A percentile compares a stretch with the other conserved stretches of the same genome.
Conservation (phyloP, 306 rosid species). For the Alnus rubra region DNA sequence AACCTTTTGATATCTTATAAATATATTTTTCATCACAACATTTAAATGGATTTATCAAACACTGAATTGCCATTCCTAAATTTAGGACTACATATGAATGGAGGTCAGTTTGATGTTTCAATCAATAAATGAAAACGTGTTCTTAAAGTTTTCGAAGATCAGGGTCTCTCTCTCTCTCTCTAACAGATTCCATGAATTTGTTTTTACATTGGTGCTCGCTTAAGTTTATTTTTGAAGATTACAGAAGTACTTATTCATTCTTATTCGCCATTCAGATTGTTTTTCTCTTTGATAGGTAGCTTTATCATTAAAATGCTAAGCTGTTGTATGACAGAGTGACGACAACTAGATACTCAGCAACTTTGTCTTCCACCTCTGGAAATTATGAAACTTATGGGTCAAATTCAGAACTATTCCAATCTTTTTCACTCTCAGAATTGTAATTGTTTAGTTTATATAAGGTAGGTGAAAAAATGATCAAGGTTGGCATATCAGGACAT, state of each 20-base stretch:
- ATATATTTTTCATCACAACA: not conserved
- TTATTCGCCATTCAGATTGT: not conserved
- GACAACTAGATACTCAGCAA: not conserved
- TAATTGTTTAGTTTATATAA: not conserved
- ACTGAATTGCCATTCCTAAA: not conserved
- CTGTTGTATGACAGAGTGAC: not conserved
- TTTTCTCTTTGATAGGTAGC: not conserved
- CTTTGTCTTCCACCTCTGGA: not conserved
- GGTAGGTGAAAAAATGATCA: not conserved
- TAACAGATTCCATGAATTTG: not conserved
- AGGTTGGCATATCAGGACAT: not conserved
- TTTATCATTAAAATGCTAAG: not conserved
- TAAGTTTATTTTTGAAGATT: not conserved
- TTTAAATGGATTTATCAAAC: not conserved
- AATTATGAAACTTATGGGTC: not conserved
- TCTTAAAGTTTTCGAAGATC: not conserved
- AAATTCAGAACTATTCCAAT: not conserved
- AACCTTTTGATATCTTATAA: not conserved
- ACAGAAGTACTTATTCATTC: not conserved
- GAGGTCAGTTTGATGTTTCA: not conserved
- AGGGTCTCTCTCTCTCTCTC: not conserved
- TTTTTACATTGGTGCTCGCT: not conserved
- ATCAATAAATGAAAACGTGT: not conserved
- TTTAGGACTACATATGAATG: not conserved
- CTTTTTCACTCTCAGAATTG: not conserved